A percentile compares a stretch with the other conserved stretches of the same genome.
Evolutionary conservation across 129 eudicot genomes (phyloP).

Genomic region (Flaveria brownii): DNA sequence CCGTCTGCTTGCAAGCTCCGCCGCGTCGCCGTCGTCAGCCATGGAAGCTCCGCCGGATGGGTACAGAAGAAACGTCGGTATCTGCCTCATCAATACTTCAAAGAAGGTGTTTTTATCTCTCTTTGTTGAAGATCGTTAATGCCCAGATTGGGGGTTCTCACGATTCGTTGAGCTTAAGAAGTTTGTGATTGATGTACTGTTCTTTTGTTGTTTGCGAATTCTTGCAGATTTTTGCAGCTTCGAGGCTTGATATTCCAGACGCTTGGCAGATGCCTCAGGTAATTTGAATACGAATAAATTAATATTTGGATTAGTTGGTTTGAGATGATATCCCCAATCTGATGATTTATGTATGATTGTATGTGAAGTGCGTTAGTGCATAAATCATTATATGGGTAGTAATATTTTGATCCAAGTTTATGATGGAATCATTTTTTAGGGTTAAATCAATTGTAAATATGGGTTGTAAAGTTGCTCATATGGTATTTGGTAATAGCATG

Average conservation of each 20-base stretch:
- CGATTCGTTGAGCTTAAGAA: constrained; percentile 2
- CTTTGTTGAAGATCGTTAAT: not conserved
- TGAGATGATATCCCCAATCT: not conserved
- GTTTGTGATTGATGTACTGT: no score
- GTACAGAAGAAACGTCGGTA: constrained; percentile 86
- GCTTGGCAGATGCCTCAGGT: constrained; percentile 99
- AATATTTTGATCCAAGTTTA: not conserved
- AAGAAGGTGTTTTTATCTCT: constrained; percentile 46
- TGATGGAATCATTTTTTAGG: not conserved
- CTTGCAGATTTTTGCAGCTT: constrained; percentile 79
- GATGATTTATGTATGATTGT: not conserved
- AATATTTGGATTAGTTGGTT: not conserved
- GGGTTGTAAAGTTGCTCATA: no score
- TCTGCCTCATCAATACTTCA: constrained; percentile 76
- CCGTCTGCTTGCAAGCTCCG: constrained; percentile 18
- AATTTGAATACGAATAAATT: not conserved
- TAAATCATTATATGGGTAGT: not conserved
- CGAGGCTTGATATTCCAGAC: constrained; percentile 89
- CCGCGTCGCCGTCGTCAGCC: constrained; percentile 39
- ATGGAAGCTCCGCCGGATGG: constrained; percentile 86
- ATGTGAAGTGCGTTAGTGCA: no score
- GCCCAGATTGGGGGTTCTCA: not conserved
- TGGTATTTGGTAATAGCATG: no score
- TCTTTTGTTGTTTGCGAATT: not conserved
- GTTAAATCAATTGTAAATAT: not conserved